Evolutionary conservation across 768 basidiomycete genomes (phyloP).

Genomic region (Asterophora parasitica): DNA sequence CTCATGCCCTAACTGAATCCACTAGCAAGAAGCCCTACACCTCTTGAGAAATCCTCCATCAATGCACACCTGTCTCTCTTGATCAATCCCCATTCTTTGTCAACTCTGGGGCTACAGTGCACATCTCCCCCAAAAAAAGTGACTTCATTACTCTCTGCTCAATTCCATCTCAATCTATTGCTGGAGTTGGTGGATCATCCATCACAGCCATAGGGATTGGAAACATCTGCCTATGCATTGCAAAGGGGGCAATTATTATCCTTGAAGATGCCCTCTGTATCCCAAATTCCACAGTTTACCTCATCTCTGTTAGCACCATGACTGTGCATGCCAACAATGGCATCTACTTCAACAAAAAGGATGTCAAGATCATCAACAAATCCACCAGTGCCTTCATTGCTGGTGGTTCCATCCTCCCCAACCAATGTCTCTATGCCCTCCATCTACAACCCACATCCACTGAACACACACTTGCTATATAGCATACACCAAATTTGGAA

Average conservation of each 20-base stretch:
- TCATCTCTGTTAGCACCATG: slow-evolving; percentile 21
- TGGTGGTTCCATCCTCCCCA: slow-evolving; percentile 4
- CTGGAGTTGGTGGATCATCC: background rate
- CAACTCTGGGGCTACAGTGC: slow-evolving; percentile 4
- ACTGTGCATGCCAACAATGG: slow-evolving; percentile 6
- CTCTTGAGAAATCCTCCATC: slow-evolving; percentile 12
- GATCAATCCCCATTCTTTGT: no score
- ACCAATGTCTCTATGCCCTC: slow-evolving; percentile 16
- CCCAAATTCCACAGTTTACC: slow-evolving; percentile 19
- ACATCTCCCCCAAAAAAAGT: background rate
- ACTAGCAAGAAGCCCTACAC: slow-evolving; percentile 9
- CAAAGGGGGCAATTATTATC: slow-evolving; percentile 3
- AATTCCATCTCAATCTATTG: background rate
- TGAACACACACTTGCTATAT: slow-evolving; percentile 15
- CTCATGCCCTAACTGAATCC: slow-evolving; percentile 7
- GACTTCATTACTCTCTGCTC: background rate
- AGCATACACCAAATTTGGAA: slow-evolving; percentile 9
- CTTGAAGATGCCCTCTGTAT: slow-evolving; percentile 18
- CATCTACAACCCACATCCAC: slow-evolving; percentile 4
- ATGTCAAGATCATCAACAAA: slow-evolving; percentile 10
- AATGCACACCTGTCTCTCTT: no score
- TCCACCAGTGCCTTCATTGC: slow-evolving; percentile 12
- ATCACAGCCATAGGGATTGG: background rate
- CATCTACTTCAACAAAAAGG: slow-evolving; percentile 15
- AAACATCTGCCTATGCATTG: background rate